Evolutionary conservation across 208 protist genomes (phyloP), one percentile per base, ranked within the genome.

Genomic region (Lotmaria passim): DNA sequence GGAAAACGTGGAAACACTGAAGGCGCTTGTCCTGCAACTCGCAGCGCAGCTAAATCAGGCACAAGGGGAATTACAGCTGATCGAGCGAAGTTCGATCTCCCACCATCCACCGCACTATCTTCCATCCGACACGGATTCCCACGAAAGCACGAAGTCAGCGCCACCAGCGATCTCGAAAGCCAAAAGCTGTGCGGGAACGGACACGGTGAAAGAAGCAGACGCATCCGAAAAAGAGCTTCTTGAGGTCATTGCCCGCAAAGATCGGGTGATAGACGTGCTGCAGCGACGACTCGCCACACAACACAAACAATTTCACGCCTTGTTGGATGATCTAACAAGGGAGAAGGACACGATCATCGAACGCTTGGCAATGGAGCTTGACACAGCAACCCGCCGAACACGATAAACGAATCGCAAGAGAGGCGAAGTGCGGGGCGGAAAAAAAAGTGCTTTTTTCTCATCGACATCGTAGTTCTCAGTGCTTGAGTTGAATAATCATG

Each of bases 1-100:
- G 10, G 53, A 50, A 5, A 87, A 84, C 46, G 63, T 84, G 36
- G 66, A 81, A n/a, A 72, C 64, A 24, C 62, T 86, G 28, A 82
- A 82, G 38, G 57, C 71, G 41, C 52, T 80, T 3, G 44, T 43
- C 0, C 21, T 72, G 19, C 64, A 78, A 21, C 60, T 85, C n/a
- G 63, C 75, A 5, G 53, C 39, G 0, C 47, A 80, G 52, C 66
- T 82, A 11, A 57, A 81, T 36, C 24, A 75, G 31, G 66, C 64
- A 14, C 41, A 86, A 24, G 69, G 68, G 26, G 36, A 23, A 24
- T 7, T 75, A 4, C 12, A 44, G 26, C 41, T 82, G 30, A 36
- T 73, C 24, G 15, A 57, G 7, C 30, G 7, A 31, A 61, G 50
- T 24, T 39, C 7, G 17, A 41, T 34, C 46, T 55, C 34, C 28